These are phyloP conservation scores for Ceratocystis variospora DNA, from an alignment of 2,329 filamentous ascomycete species.

Conservation along the genomic window DNA sequence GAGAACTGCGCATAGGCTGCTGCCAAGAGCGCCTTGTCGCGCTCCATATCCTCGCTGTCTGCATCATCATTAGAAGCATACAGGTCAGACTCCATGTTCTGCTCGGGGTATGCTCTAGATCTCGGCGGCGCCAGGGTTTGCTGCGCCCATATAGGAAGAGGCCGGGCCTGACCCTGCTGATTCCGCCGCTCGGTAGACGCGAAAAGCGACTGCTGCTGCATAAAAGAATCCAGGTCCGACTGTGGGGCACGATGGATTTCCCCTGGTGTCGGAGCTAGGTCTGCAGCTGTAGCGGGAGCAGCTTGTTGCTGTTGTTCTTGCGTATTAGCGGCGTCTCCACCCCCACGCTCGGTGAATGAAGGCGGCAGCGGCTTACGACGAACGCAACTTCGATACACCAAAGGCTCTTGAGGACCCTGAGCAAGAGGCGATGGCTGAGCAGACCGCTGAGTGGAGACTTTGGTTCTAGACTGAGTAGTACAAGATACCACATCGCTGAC, in stretches of 20 bases:
- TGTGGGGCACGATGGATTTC: background rate
- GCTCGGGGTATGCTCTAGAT: background rate
- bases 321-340: background rate
- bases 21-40: slow-evolving; percentile 26
- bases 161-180: background rate
- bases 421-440: background rate
- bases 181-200: background rate
- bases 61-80: slow-evolving; percentile 26
- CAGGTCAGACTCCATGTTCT: background rate
- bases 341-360: background rate
- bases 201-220: slow-evolving; percentile 11
- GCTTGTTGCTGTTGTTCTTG: background rate
- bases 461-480: background rate
- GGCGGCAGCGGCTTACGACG: slow-evolving; percentile 12
- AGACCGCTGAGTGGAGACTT: background rate
- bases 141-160: background rate
- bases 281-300: background rate
- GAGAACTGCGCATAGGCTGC: slow-evolving; percentile 35
- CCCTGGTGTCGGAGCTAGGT: background rate
- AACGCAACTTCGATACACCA: slow-evolving; percentile 9
- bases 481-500: background rate
- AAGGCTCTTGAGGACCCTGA: background rate
- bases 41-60: slow-evolving; percentile 22
- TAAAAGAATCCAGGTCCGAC: background rate
- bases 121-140: background rate